Base-by-base conservation (phyloP, 805 yeast genomes). In the Teunomyces panamensis region DNA sequence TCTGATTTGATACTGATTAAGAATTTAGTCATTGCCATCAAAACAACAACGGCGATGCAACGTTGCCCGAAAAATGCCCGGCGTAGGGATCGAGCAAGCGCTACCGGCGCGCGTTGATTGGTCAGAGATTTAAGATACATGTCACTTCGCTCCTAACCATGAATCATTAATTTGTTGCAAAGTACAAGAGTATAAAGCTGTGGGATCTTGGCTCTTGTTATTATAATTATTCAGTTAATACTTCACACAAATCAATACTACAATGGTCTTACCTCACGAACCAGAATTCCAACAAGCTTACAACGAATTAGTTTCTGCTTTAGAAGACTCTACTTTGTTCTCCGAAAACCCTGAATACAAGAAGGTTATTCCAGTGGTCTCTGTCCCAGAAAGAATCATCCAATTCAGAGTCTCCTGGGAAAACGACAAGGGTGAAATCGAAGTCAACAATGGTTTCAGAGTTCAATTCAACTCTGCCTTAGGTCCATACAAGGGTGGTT, bases 251-350 rank as follows among this genome's bases (percentile, higher is more conserved):
- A 34, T 20, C n/a, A 7, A 17, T 8, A 39, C 30, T 10, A 42
- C 55, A 73, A 83, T 84, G 89, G 88, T 80, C 77, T 83, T 82
- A 72, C 91, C 95, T 58, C 78, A 80, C 75, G 98, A 92, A 80
- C 98, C 99, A 60, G 99, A 92, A 84, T 92, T 92, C 78, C 91
- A 91, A 75, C 99, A 92, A 83, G 99, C 99, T 63, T 89, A 87
- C 84, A 80, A 87, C 75, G 99, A 92, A 81, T 83, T 92, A 63
- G 81, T 84, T 65, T 76, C 87, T 56, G 91, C 97, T 52, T 79
- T 94, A 62, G 83, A 87, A 73, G 95, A 88, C 74, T 92, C 98
- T 39, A 87, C 96, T 56, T 79, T 92, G 55, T 92, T 94, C 78
- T 75, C 80, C 59, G 80, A 88, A 75, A 84, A 87, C 68, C 99